A percentile compares a stretch with the other conserved stretches of the same genome.
These are phyloP conservation scores for Houttuynia cordata DNA, from an alignment of 164 flowering plant species.

Conservation along the genomic window DNA sequence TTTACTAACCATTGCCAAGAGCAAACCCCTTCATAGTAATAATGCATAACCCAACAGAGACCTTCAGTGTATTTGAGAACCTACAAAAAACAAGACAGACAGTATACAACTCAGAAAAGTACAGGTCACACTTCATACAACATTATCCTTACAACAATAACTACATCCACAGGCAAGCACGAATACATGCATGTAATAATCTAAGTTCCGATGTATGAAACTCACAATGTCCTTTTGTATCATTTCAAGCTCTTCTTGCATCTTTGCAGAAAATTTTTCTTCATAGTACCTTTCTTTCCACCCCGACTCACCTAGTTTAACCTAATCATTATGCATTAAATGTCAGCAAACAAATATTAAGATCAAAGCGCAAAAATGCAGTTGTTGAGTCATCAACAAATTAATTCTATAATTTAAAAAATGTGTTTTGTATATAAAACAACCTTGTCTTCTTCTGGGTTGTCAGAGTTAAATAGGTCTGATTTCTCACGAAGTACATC, in stretches of 20 bases:
- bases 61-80: constrained; percentile 81
- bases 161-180: not conserved
- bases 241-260: constrained; percentile 58
- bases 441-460: constrained; percentile 87
- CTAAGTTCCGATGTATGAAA: constrained; percentile 4
- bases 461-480: constrained; percentile 54
- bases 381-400: too few relatives aligned
- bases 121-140: not conserved
- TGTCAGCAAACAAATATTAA: not conserved
- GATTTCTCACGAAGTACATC: constrained; percentile 66
- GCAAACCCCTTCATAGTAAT: constrained; percentile 99
- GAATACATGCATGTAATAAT: not conserved
- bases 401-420: too few relatives aligned
- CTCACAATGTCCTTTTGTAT: constrained; percentile 86
- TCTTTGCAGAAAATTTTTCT: constrained; percentile 68
- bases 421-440: not conserved
- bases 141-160: not conserved
- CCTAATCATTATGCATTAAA: constrained; percentile 25
- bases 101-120: not conserved
- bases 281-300: constrained; percentile 97
- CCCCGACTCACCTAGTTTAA: constrained; percentile 85
- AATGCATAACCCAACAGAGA: constrained; percentile 96
- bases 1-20: constrained; percentile 90
- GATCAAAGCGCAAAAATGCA: too few relatives aligned
- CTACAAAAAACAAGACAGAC: constrained; percentile 20